Base-by-base conservation (phyloP, 2,329 filamentous ascomycete species). In the Aspergillus hortae region DNA sequence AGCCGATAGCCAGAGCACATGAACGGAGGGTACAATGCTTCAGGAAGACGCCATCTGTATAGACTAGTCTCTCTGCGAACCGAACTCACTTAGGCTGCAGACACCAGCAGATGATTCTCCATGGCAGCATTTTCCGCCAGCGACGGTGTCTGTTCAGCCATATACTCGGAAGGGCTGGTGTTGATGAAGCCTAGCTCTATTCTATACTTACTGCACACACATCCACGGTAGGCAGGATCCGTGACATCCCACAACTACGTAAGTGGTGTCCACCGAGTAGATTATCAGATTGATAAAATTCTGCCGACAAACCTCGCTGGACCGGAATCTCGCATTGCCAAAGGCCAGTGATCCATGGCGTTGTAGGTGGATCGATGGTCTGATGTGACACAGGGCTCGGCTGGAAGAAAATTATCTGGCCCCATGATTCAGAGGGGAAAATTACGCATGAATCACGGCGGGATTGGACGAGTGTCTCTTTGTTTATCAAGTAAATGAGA, bases 271-370 rank as follows among this genome's bases (percentile, higher is more conserved):
- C 46, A 48, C 46, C 40, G 21, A 21, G 6, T 5, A 48, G 46
- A 48, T 48, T 48, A 48, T 48, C 46, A 36, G 46, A 48, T 48
- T 48, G 46, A 48, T 48, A 48, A 42, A 42, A 42, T 10, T 25
- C 40, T 42, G 40, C 40, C 27, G 27, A 30, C 3, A 9, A 27
- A 4, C 6, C 27, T 11, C 23, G 23, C 27, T 7, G 27, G 10
- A 9, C 7, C 27, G 27, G 27, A 30, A 27, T 27, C 25, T 27
- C 25, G 6, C 5, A 27, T 27, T 27, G 12, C 33, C 35, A 38
- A 17, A 14, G 14, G 15, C 35, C n/a, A 12, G 14, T 2, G 12
- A 10, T 5, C 35, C 35, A 38, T 38, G 14, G 14, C 12, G 14
- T 11, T 38, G 35, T 11, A 15, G 7, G 35, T 38, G 35, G 35